phyloP scores from a whole-genome alignment of 2,329 filamentous ascomycete species.

The Scedosporium apiospermum region DNA sequence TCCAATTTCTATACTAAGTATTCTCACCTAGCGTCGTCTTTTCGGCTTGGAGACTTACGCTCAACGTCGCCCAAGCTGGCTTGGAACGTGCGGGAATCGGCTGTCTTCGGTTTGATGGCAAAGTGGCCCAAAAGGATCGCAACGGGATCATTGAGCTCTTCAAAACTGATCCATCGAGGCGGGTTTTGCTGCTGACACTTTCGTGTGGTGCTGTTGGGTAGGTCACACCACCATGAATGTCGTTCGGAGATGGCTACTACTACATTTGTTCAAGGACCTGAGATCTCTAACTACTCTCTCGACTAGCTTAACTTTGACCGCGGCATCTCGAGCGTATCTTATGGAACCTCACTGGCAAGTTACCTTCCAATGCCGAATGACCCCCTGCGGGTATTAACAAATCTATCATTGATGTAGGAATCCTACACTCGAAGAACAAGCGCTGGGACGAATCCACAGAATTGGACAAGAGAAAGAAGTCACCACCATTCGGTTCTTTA shows the following conservation, averaged over 20 bases:
- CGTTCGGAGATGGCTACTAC: conserved; percentile 22
- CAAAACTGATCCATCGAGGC: conserved; percentile 21
- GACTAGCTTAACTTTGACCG: conserved; percentile 34
- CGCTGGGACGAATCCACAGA: conserved; percentile 26
- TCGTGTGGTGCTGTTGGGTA: not conserved
- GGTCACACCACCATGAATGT: not conserved
- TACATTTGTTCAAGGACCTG: conserved; percentile 6
- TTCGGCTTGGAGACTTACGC: conserved; percentile 38
- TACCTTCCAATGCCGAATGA: not conserved
- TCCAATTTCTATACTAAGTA: conserved; percentile 6
- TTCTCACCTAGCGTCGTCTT: conserved; percentile 33
- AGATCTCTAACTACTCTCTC: conserved; percentile 1
- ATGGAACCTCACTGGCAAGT: conserved; percentile 39
- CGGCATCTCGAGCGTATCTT: conserved; percentile 34
- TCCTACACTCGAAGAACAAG: conserved; percentile 33
- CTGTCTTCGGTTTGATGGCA: conserved; percentile 36
- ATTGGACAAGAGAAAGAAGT: conserved; percentile 25
- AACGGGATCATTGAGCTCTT: conserved; percentile 30
- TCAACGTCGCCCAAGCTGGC: conserved; percentile 33
- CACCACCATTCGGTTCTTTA: conserved; percentile 25
- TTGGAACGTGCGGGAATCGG: conserved; percentile 23
- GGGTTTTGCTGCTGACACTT: conserved; percentile 15
- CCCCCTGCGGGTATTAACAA: too few species aligned
- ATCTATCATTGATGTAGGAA: conserved; percentile 20
- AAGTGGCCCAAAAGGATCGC: conserved; percentile 30